Percentiles rank a stretch among this genome's conserved stretches.
Conservation (phyloP, 495 filamentous ascomycete genomes). For the Tuber borchii region DNA sequence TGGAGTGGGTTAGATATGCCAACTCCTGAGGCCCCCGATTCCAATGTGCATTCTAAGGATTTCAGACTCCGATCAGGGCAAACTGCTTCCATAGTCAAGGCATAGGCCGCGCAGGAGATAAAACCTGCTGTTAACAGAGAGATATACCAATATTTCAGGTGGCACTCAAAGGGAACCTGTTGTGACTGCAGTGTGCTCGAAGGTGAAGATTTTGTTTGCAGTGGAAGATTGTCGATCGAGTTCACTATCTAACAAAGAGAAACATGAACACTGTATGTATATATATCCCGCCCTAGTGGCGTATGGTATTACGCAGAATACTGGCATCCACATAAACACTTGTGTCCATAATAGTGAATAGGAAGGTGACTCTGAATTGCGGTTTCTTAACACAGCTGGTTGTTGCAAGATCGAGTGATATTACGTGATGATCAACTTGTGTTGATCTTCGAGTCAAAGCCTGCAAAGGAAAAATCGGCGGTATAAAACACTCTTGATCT, state of each 20-base stretch:
- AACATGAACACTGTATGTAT: no score
- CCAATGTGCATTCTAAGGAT: not conserved
- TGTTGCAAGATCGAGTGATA: not conserved
- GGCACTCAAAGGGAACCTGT: not conserved
- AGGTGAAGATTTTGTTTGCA: no score
- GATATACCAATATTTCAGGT: not conserved
- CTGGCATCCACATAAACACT: no score
- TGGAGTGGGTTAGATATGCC: not conserved
- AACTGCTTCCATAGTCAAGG: not conserved
- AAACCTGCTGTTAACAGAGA: not conserved
- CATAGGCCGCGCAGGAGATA: not conserved
- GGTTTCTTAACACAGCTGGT: not conserved
- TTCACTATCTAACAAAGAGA: no score
- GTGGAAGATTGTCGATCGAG: no score
- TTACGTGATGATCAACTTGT: not conserved
- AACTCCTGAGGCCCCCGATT: not conserved
- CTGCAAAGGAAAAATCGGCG: not conserved
- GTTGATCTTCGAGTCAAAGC: not conserved
- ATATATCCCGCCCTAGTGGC: no score
- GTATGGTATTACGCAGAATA: no score
- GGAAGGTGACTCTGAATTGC: no score
- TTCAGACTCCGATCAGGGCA: not conserved
- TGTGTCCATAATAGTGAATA: no score
- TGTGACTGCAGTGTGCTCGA: not conserved
- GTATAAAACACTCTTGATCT: not conserved